Evolutionary conservation across 306 rosid genomes (phyloP), one percentile per base, ranked within the genome.

Genomic region (Gastrolobium villosum): DNA sequence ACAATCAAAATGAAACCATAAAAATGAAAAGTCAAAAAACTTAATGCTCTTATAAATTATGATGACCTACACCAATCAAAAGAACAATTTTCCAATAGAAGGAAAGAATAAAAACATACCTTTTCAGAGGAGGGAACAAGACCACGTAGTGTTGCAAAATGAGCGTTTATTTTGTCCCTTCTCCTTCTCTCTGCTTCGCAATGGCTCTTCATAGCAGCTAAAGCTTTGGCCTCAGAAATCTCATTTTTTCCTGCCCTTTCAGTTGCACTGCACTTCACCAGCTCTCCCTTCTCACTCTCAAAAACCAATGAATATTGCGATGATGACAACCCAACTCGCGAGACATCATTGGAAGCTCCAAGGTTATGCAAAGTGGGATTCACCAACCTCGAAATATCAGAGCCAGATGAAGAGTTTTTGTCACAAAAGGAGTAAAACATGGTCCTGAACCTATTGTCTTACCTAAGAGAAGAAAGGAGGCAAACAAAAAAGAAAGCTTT

Each of bases 111-210:
- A 39, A 32, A 74, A 28, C 65, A 71, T 44, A 91, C 98, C 93
- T 91, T 93, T 13, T 85, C 82, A 65, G 78, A 79, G 84, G 87
- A 75, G 69, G 93, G 81, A 3, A 94, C 91, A 59, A 91, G 86
- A 34, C 86, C 85, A 55, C 98, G 98, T 41, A 94, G 88, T 6
- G 95, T 90, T 14, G 84, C 70, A 68, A 94, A 91, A 88, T 91
- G 98, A 10, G 90, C 86, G 82, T 94, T 94, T 40, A 94, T 94
- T 84, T 96, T 88, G 88, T 91, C 96, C 75, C 98, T 86, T 68
- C 98, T 84, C 85, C 97, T 87, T 85, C 89, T 87, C 89, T 94
- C 97, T 5, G 98, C 98, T 68, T 90, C 94, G 72, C 97, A 87
- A 73, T 94, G 98, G 15, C 77, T 94, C 88, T 90, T 91, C 91